Evolutionary conservation across 805 yeast species (phyloP).

Genomic region (Brettanomyces sp.): DNA sequence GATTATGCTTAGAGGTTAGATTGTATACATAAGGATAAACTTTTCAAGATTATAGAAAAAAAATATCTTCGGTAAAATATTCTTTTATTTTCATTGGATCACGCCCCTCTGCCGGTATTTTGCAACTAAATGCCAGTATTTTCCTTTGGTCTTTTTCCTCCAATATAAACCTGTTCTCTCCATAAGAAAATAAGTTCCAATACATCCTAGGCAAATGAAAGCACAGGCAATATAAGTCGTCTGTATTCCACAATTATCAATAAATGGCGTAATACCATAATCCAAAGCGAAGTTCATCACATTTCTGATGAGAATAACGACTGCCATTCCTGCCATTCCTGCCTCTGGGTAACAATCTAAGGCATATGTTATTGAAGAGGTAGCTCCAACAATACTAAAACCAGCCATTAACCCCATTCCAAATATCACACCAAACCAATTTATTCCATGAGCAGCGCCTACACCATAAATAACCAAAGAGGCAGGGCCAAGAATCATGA

Average conservation of each 20-base stretch:
- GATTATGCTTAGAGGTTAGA: neutral
- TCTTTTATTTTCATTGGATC: too few species aligned
- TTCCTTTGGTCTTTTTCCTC: constrained; percentile 21
- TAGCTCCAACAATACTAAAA: constrained; percentile 42
- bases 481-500: constrained; percentile 41
- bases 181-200: constrained; percentile 36
- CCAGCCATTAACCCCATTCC: constrained; percentile 54
- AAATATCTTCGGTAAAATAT: too few species aligned
- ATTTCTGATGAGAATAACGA: constrained; percentile 48
- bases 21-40: too few species aligned
- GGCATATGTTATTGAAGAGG: constrained; percentile 41
- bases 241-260: constrained; percentile 40
- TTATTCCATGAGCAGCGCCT: constrained; percentile 41
- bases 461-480: constrained; percentile 56
- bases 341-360: constrained; percentile 48
- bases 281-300: constrained; percentile 50
- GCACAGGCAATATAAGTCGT: constrained; percentile 50
- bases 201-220: constrained; percentile 38
- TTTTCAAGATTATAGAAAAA: too few species aligned
- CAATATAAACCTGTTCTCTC: constrained; percentile 26
- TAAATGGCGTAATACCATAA: constrained; percentile 57
- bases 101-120: too few species aligned
- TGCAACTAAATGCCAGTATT: too few species aligned
- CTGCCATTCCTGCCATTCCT: constrained; percentile 44
- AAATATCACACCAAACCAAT: constrained; percentile 46